Percentiles rank a stretch among this genome's conserved stretches.
Evolutionary conservation across 306 rosid species (phyloP).

Genomic region (Crataegus laevigata): DNA sequence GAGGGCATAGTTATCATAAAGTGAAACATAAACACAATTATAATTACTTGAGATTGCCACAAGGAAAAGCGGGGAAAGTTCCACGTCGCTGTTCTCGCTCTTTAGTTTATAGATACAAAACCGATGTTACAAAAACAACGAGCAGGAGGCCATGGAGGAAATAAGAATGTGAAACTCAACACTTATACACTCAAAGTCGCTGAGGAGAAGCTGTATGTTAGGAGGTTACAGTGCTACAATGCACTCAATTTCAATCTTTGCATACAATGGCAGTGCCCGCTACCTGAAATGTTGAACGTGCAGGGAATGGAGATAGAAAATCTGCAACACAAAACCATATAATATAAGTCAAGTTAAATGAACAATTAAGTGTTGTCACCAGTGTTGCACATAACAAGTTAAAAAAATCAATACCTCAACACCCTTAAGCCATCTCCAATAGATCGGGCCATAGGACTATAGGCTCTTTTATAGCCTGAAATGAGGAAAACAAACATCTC

Average conservation of each 20-base stretch:
- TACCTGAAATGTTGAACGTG: conserved; percentile 85
- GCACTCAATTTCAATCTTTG: conserved; percentile 94
- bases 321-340: conserved; percentile 30
- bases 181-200: conserved; percentile 15
- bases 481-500: too few species aligned
- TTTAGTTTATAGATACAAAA: too few species aligned
- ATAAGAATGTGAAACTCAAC: neutral
- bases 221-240: conserved; percentile 53
- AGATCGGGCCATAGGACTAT: too few species aligned
- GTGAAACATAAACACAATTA: neutral
- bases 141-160: neutral
- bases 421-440: too few species aligned
- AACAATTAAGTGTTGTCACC: neutral
- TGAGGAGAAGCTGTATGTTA: neutral
- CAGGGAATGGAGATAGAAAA: conserved; percentile 77
- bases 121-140: neutral
- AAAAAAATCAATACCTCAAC: too few species aligned
- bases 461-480: too few species aligned
- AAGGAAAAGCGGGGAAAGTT: neutral
- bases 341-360: too few species aligned
- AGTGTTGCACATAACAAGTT: neutral
- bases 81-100: neutral
- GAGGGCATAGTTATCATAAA: neutral
- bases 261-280: conserved; percentile 89
- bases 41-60: too few species aligned